A percentile compares a stretch with the other conserved stretches of the same genome.
phyloP scores from a whole-genome alignment of 1,284 basidiomycete species.

The Tilletia horrida region DNA sequence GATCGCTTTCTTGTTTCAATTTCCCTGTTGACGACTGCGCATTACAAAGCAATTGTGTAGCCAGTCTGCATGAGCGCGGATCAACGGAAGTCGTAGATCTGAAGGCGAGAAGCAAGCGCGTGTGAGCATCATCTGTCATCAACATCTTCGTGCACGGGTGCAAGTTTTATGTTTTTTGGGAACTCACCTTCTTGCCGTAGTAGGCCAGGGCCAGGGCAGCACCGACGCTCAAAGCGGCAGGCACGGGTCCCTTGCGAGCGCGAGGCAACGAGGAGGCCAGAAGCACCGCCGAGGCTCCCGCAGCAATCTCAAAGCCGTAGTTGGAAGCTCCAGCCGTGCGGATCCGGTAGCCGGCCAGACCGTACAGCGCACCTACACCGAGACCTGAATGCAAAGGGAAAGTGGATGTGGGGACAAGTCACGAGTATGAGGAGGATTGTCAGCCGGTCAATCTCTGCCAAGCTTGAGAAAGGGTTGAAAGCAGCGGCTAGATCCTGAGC shows the following conservation, averaged over 20 bases:
- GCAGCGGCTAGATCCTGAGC: background rate
- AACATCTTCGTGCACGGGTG: too few relatives aligned
- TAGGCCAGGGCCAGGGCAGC: constrained; percentile 66
- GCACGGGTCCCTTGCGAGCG: constrained; percentile 71
- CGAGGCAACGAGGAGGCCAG: constrained; percentile 75
- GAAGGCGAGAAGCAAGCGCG: too few relatives aligned
- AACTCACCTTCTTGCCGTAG: constrained; percentile 63
- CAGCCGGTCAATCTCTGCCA: too few relatives aligned
- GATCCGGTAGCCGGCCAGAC: constrained; percentile 59
- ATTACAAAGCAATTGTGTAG: too few relatives aligned
- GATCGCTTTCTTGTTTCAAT: too few relatives aligned
- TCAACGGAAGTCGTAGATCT: constrained; percentile 17
- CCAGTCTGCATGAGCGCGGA: background rate
- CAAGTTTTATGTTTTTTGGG: background rate
- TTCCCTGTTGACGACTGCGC: too few relatives aligned
- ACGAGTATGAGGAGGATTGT: too few relatives aligned
- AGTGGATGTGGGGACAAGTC: too few relatives aligned
- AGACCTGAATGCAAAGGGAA: too few relatives aligned
- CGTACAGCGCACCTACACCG: constrained; percentile 27
- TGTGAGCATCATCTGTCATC: too few relatives aligned
- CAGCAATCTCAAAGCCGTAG: constrained; percentile 66
- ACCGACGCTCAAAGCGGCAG: constrained; percentile 66
- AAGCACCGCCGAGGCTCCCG: constrained; percentile 73
- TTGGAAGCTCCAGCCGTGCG: constrained; percentile 62
- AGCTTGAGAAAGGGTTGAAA: too few relatives aligned